A percentile compares a stretch with the other conserved stretches of the same genome.
phyloP scores from a whole-genome alignment of 805 yeast genomes.

The Priceomyces carsonii region DNA sequence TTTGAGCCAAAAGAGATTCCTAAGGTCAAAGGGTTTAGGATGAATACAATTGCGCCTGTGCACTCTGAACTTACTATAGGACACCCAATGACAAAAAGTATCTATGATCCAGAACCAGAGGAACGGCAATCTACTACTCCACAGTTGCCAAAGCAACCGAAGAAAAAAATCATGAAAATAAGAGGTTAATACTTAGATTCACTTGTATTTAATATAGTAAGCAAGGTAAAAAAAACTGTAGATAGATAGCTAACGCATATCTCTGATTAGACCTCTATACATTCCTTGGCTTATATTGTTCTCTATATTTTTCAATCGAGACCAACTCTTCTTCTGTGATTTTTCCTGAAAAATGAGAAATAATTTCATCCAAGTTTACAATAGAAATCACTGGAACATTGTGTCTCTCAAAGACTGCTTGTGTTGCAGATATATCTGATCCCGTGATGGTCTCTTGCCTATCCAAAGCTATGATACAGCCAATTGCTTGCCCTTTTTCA shows the following conservation, averaged over 20 bases:
- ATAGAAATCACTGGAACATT: constrained; percentile 84
- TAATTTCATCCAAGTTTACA: constrained; percentile 73
- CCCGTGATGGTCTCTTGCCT: constrained; percentile 87
- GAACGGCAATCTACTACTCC: constrained; percentile 28
- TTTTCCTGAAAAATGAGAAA: constrained; percentile 57
- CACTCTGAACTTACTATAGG: constrained; percentile 79
- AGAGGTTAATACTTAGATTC: constrained; percentile 56
- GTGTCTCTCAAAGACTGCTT: constrained; percentile 69
- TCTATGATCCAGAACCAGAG: constrained; percentile 58
- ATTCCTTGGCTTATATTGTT: constrained; percentile 45
- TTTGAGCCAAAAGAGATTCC: constrained; percentile 65
- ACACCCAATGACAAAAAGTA: constrained; percentile 75
- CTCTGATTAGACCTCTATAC: too few relatives aligned
- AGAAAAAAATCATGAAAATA: constrained; percentile 61
- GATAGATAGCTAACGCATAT: too few relatives aligned
- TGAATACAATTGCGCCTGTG: constrained; percentile 88
- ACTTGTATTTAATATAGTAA: too few relatives aligned
- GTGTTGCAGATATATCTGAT: constrained; percentile 73
- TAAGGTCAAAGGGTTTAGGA: constrained; percentile 78
- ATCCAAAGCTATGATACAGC: constrained; percentile 88
- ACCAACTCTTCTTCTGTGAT: constrained; percentile 58
- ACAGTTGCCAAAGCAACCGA: constrained; percentile 44
- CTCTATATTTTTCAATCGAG: constrained; percentile 59
- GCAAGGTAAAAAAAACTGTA: too few relatives aligned
- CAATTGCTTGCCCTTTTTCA: constrained; percentile 75